Evolutionary conservation across 495 filamentous ascomycete species (phyloP).

Genomic region (Baudoinia panamericana): DNA sequence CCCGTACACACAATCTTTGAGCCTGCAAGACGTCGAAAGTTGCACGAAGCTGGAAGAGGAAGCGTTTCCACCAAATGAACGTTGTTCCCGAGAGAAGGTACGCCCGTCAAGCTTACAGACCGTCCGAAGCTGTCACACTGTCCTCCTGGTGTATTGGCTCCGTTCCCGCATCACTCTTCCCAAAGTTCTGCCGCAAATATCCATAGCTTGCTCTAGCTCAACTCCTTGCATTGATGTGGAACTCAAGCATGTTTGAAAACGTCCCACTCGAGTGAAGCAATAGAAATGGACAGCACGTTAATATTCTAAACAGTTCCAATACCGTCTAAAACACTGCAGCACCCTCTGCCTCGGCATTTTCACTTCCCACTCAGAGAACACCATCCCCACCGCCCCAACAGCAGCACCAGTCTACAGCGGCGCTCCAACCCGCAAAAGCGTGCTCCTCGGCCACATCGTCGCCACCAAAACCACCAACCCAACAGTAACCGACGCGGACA

Average conservation of each 20-base stretch:
- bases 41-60: conserved; percentile 64
- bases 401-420: conserved; percentile 37
- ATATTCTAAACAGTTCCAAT: too few species aligned
- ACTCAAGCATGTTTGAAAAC: too few species aligned
- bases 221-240: too few species aligned
- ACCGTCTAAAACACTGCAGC: conserved; percentile 66
- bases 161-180: too few species aligned
- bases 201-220: too few species aligned
- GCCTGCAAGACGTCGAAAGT: conserved; percentile 58
- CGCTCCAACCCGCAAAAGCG: conserved; percentile 37
- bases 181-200: too few species aligned
- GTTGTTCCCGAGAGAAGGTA: conserved; percentile 72
- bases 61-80: conserved; percentile 58
- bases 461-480: conserved; percentile 50
- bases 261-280: too few species aligned
- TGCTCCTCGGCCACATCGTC: conserved; percentile 73
- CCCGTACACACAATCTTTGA: conserved; percentile 60
- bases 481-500: conserved; percentile 60
- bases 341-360: conserved; percentile 73
- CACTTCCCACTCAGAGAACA: conserved; percentile 40
- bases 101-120: conserved; percentile 18
- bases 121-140: not conserved
- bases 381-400: conserved; percentile 35
- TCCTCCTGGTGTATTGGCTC: too few species aligned
- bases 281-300: too few species aligned